These are phyloP conservation scores for Magnolia kwangsiensis DNA, from an alignment of 164 flowering plant species.

Conservation along the genomic window DNA sequence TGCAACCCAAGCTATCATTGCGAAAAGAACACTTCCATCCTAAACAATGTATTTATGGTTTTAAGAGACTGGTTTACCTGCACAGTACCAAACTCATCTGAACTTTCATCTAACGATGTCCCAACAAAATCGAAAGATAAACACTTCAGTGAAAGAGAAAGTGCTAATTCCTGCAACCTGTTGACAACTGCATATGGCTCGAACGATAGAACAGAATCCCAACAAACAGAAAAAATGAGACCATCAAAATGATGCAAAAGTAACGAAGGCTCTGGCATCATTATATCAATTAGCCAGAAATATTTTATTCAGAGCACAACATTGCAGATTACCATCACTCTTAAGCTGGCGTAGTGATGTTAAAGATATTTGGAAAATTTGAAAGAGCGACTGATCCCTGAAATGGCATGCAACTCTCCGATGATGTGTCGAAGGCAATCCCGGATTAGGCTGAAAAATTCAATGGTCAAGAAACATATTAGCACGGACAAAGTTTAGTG, in stretches of 20 bases:
- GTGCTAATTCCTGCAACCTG: conserved; percentile 77
- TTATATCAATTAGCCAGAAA: not conserved
- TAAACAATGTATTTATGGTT: not conserved
- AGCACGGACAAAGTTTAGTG: not conserved
- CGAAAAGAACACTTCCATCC: not conserved
- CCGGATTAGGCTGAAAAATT: conserved; percentile 66
- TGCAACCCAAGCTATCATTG: not conserved
- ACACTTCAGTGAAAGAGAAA: conserved; percentile 82
- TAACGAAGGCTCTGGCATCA: conserved; percentile 1
- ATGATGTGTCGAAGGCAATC: conserved; percentile 84
- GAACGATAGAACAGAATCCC: conserved; percentile 6
- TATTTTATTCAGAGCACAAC: not conserved
- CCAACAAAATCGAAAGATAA: conserved; percentile 96
- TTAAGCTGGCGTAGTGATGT: conserved; percentile 72
- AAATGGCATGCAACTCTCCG: conserved; percentile 86
- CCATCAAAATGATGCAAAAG: conserved; percentile 1
- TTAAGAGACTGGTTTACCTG: conserved; percentile 49
- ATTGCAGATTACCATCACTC: conserved; percentile 62
- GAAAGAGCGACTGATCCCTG: conserved; percentile 82
- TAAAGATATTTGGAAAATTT: conserved; percentile 84
- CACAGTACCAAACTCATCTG: conserved; percentile 97
- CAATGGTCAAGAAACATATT: conserved; percentile 5
- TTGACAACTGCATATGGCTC: conserved; percentile 44
- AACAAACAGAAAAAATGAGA: conserved; percentile 6
- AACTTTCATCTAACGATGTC: conserved; percentile 94